A percentile compares a stretch with the other conserved stretches of the same genome.
Conservation (phyloP, 1,284 basidiomycete species). For the Grifola frondosa region DNA sequence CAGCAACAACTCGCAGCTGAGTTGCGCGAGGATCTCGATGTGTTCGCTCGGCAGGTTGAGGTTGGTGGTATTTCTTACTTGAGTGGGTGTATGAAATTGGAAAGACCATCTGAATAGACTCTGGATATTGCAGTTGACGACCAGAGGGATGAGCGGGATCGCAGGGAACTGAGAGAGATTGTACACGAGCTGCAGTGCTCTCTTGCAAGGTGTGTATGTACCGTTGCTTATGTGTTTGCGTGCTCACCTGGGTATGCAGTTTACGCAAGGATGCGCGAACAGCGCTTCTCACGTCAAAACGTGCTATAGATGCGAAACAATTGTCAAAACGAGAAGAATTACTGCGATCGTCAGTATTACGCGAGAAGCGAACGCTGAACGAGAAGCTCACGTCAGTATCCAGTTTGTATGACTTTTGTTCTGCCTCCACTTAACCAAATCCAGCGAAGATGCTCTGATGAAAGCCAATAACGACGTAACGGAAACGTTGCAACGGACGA, state of each 20-base stretch:
- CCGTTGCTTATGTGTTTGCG: background rate
- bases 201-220: constrained; percentile 47
- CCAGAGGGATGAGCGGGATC: constrained; percentile 54
- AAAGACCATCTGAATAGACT: constrained; percentile 42
- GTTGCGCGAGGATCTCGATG: constrained; percentile 72
- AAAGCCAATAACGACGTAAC: constrained; percentile 87
- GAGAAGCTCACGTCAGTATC: constrained; percentile 58
- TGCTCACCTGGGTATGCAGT: constrained; percentile 41
- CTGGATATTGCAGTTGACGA: constrained; percentile 68
- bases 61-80: constrained; percentile 42
- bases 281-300: constrained; percentile 70
- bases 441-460: constrained; percentile 83
- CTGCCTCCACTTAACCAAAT: background rate
- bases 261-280: constrained; percentile 60
- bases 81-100: constrained; percentile 4
- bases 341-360: constrained; percentile 47
- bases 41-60: constrained; percentile 63
- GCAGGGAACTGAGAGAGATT: constrained; percentile 48
- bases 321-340: constrained; percentile 65
- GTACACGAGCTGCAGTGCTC: constrained; percentile 48
- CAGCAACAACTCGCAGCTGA: constrained; percentile 77
- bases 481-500: constrained; percentile 79
- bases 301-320: constrained; percentile 60
- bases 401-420: background rate
- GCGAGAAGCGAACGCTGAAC: constrained; percentile 44